Evolutionary conservation across 2,329 filamentous ascomycete genomes (phyloP).

Genomic region (Myriangium duriaei): DNA sequence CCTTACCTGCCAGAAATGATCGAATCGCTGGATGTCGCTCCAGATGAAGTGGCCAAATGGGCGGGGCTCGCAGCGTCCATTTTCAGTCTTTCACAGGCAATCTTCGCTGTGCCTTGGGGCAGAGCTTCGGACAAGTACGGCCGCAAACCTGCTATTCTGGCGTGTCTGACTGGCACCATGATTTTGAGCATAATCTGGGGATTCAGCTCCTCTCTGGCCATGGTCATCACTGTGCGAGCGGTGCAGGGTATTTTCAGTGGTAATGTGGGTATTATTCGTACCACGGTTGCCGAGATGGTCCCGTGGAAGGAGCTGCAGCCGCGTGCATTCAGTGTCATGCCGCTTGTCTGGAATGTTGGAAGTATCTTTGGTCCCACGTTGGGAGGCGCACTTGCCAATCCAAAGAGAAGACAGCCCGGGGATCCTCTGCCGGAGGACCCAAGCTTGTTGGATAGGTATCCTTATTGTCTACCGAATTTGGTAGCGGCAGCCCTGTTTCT

Average conservation of each 20-base stretch:
- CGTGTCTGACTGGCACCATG: slow-evolving; percentile 68
- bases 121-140: slow-evolving; percentile 66
- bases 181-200: slow-evolving; percentile 70
- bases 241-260: slow-evolving; percentile 79
- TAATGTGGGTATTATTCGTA: slow-evolving; percentile 68
- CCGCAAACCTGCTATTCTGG: slow-evolving; percentile 68
- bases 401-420: slow-evolving; percentile 58
- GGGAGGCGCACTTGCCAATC: slow-evolving; percentile 75
- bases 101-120: slow-evolving; percentile 83
- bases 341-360: slow-evolving; percentile 76
- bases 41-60: slow-evolving; percentile 65
- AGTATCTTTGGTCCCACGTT: slow-evolving; percentile 79
- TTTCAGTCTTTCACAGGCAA: slow-evolving; percentile 68
- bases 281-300: slow-evolving; percentile 66
- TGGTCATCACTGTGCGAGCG: slow-evolving; percentile 67
- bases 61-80: slow-evolving; percentile 79
- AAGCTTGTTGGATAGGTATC: slow-evolving; percentile 60
- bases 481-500: slow-evolving; percentile 65
- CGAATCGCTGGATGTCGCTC: slow-evolving; percentile 58
- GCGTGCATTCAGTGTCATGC: slow-evolving; percentile 85
- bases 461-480: slow-evolving; percentile 76
- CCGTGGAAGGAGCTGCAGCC: slow-evolving; percentile 78
- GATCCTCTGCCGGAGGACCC: slow-evolving; percentile 44
- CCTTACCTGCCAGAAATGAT: slow-evolving; percentile 92
- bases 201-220: slow-evolving; percentile 62